Conservation (phyloP, 2,329 filamentous ascomycete species). For the Fusarium subglutinans region DNA sequence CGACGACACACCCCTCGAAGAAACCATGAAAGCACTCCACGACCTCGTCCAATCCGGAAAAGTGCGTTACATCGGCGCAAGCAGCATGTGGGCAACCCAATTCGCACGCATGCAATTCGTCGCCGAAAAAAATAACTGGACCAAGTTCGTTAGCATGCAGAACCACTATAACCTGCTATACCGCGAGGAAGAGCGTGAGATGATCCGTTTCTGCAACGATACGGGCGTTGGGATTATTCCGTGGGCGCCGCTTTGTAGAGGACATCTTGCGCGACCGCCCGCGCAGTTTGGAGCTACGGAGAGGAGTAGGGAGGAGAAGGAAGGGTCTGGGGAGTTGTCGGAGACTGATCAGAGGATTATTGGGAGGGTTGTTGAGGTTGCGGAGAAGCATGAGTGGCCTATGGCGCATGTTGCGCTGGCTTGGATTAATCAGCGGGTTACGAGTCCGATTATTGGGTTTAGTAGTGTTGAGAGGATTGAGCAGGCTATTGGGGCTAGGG, state of each 20-base stretch:
- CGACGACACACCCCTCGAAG: conserved; percentile 55
- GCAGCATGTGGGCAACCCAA: conserved; percentile 56
- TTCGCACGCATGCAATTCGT: conserved; percentile 60
- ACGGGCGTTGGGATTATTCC: conserved; percentile 39
- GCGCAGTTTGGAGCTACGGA: conserved; percentile 19
- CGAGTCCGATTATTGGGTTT: conserved; percentile 28
- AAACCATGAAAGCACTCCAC: conserved; percentile 67
- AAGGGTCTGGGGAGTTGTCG: conserved; percentile 16
- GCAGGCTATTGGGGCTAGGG: conserved; percentile 19
- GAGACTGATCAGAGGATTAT: conserved; percentile 18
- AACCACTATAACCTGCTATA: conserved; percentile 64
- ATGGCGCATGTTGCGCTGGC: conserved; percentile 33
- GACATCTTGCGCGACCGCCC: conserved; percentile 19
- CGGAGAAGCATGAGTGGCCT: conserved; percentile 14
- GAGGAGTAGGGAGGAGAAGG: conserved; percentile 24
- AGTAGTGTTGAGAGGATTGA: conserved; percentile 32
- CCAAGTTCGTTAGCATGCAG: conserved; percentile 67
- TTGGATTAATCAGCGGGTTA: conserved; percentile 19
- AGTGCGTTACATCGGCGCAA: conserved; percentile 63
- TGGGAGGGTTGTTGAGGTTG: conserved; percentile 10
- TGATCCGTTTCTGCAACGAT: conserved; percentile 53
- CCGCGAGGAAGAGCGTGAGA: conserved; percentile 65
- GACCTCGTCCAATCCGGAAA: conserved; percentile 65
- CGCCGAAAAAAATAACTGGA: conserved; percentile 64
- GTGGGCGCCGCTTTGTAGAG: conserved; percentile 32